A percentile compares a stretch with the other conserved stretches of the same genome.
phyloP scores from a whole-genome alignment of 2,329 filamentous ascomycete species.

The Exserohilum turcica region DNA sequence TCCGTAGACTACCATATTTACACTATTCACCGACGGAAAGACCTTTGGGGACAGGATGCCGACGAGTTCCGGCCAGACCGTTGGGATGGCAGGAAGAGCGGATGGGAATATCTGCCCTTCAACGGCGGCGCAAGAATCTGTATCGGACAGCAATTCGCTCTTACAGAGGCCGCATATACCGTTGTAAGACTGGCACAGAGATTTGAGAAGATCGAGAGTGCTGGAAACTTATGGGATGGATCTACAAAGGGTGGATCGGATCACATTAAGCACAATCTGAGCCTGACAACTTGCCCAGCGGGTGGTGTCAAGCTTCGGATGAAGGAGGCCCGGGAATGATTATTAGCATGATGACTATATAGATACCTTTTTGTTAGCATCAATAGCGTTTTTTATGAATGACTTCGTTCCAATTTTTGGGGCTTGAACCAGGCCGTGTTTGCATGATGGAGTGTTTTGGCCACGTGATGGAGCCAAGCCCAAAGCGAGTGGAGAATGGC shows the following conservation, averaged over 20 bases:
- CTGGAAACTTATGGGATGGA: conserved; percentile 35
- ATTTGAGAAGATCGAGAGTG: conserved; percentile 35
- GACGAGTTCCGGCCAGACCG: conserved; percentile 45
- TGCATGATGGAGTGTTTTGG: not conserved
- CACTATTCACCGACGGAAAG: conserved; percentile 42
- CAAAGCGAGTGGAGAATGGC: not conserved
- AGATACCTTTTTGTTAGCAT: too few relatives aligned
- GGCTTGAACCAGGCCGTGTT: too few relatives aligned
- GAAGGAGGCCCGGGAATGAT: conserved; percentile 37
- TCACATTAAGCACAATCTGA: conserved; percentile 27
- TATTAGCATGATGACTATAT: too few relatives aligned
- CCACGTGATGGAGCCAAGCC: not conserved
- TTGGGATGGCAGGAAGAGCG: conserved; percentile 39
- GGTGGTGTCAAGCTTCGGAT: conserved; percentile 42
- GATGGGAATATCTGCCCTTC: conserved; percentile 44
- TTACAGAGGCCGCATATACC: conserved; percentile 39
- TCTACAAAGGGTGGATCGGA: conserved; percentile 32
- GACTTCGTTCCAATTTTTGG: too few relatives aligned
- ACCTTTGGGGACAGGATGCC: conserved; percentile 47
- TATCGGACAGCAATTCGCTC: conserved; percentile 42
- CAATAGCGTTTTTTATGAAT: too few relatives aligned
- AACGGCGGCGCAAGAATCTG: conserved; percentile 42
- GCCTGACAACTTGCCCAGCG: conserved; percentile 35
- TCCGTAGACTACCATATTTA: conserved; percentile 38
- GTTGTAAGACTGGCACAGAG: conserved; percentile 35